Evolutionary conservation across 2,329 filamentous ascomycete genomes (phyloP).

Genomic region (Neofusicoccum parvum): DNA sequence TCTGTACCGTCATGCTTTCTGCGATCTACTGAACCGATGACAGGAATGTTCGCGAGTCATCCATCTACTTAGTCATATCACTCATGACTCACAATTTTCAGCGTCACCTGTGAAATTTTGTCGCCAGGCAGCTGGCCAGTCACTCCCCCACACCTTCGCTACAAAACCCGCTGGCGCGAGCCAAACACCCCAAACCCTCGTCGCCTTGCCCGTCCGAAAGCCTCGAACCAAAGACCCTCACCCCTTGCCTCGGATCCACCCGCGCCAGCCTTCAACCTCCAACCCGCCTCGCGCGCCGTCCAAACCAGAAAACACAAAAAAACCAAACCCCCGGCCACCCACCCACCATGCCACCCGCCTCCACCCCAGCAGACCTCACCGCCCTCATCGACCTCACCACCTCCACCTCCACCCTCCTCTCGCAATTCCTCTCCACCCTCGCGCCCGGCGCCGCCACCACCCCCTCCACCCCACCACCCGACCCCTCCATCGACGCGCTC

Average conservation of each 20-base stretch:
- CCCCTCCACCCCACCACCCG: background rate
- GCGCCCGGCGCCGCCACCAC: constrained; percentile 15
- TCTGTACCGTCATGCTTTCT: too few species aligned
- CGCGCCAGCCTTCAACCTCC: too few species aligned
- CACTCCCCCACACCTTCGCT: background rate
- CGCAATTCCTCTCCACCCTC: constrained; percentile 32
- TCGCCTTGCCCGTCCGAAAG: background rate
- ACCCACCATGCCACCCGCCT: constrained; percentile 6
- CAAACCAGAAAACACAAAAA: too few species aligned
- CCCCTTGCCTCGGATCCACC: background rate
- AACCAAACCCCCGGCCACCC: background rate
- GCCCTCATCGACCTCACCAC: constrained; percentile 38
- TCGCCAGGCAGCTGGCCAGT: background rate
- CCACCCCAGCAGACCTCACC: constrained; percentile 26
- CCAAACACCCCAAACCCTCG: background rate
- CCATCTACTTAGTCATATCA: background rate
- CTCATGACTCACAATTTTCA: background rate
- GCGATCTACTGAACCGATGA: background rate
- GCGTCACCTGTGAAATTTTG: background rate
- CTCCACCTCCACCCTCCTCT: constrained; percentile 38
- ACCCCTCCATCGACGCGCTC: constrained; percentile 51
- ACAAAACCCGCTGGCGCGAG: background rate
- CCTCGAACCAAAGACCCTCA: background rate
- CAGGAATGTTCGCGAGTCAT: background rate
- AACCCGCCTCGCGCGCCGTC: too few species aligned